Evolutionary conservation across 441 rosid genomes (phyloP).

Genomic region (Adansonia grandidieri): DNA sequence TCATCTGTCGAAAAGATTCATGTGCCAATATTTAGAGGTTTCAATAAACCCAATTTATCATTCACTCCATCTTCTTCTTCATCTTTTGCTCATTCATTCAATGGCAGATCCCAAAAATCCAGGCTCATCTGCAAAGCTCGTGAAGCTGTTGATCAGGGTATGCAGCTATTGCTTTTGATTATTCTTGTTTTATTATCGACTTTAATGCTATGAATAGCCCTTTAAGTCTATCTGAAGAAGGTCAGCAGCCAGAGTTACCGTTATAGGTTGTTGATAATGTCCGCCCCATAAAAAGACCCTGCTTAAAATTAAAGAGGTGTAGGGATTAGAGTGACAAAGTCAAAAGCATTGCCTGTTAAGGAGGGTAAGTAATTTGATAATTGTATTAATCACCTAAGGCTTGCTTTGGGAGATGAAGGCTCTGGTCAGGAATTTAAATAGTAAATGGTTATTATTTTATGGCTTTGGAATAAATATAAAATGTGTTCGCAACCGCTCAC

Average conservation of each 20-base stretch:
- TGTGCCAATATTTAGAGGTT: constrained; percentile 30
- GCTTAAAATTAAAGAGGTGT: too few relatives aligned
- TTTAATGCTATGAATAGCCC: not conserved
- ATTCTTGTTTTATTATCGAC: not conserved
- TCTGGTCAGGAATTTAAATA: too few relatives aligned
- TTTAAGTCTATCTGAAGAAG: not conserved
- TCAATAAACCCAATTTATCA: constrained; percentile 31
- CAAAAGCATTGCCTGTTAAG: not conserved
- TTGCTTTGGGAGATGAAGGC: too few relatives aligned
- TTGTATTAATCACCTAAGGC: not conserved
- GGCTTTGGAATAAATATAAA: too few relatives aligned
- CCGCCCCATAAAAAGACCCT: not conserved
- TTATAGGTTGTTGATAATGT: not conserved
- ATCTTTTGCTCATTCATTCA: not conserved
- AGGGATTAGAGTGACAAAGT: not conserved
- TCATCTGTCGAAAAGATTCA: constrained; percentile 41
- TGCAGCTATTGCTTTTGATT: not conserved
- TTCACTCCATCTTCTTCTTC: constrained; percentile 1
- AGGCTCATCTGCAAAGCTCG: constrained; percentile 61
- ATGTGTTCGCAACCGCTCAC: too few relatives aligned
- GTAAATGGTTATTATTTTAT: too few relatives aligned
- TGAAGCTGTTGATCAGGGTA: constrained; percentile 61
- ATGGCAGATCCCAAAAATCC: constrained; percentile 34
- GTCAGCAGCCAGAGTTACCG: not conserved
- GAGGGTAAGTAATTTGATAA: too few relatives aligned